phyloP scores from a whole-genome alignment of 1,284 basidiomycete genomes.

The Rhodotorula glutinis region DNA sequence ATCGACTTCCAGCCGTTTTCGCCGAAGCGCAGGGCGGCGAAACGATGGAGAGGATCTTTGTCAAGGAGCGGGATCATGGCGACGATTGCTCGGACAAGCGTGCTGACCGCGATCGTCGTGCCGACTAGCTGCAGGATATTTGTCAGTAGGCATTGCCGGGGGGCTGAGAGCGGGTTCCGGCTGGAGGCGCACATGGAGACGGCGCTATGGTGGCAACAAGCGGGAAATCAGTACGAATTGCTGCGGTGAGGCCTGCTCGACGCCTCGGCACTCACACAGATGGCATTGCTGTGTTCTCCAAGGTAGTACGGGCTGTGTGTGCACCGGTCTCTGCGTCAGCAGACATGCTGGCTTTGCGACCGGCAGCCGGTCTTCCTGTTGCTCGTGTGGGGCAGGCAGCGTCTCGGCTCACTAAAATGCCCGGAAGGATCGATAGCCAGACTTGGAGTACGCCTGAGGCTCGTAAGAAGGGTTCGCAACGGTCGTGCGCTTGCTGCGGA shows the following conservation, averaged over 20 bases:
- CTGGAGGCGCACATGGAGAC: slow-evolving; percentile 14
- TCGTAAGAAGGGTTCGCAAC: slow-evolving; percentile 17
- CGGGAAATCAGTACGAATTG: not conserved
- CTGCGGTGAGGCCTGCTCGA: too few species aligned
- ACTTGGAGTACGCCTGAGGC: slow-evolving; percentile 16
- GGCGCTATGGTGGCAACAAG: slow-evolving; percentile 3
- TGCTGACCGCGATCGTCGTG: slow-evolving; percentile 17
- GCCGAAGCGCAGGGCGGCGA: slow-evolving; percentile 20
- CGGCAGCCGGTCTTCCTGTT: too few species aligned
- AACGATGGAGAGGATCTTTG: not conserved
- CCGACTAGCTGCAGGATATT: slow-evolving; percentile 12
- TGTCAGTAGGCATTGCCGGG: not conserved
- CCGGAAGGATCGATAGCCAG: slow-evolving; percentile 18
- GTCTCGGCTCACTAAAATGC: slow-evolving; percentile 18
- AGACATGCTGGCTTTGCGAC: not conserved
- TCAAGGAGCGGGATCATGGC: slow-evolving; percentile 19
- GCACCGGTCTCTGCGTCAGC: too few species aligned
- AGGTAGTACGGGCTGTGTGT: slow-evolving; percentile 26
- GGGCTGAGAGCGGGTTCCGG: too few species aligned
- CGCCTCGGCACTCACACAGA: not conserved
- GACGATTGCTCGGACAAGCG: slow-evolving; percentile 15
- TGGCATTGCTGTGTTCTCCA: slow-evolving; percentile 21
- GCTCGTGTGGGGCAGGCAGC: not conserved
- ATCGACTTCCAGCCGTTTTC: slow-evolving; percentile 18
- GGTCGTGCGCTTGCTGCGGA: not conserved